phyloP scores from a whole-genome alignment of 2,329 filamentous ascomycete genomes.

The Colletotrichum liriopes region DNA sequence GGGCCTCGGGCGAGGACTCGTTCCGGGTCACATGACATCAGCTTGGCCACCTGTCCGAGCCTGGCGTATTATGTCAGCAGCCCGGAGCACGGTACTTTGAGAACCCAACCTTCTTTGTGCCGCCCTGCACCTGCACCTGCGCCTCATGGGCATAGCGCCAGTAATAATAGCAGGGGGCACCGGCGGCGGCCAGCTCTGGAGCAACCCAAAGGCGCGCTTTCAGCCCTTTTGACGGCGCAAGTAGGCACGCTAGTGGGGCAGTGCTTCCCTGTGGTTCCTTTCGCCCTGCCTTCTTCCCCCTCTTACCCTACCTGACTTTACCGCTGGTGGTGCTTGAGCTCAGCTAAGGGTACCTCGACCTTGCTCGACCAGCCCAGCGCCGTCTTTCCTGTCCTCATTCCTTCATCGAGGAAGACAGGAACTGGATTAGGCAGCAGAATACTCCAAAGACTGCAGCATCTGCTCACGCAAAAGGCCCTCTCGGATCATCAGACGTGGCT shows the following conservation, averaged over 20 bases:
- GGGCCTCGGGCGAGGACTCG: slow-evolving; percentile 16
- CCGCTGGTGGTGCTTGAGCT: slow-evolving; percentile 4
- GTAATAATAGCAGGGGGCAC: slow-evolving; percentile 1
- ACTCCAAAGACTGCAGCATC: slow-evolving; percentile 1
- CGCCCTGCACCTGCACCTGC: slow-evolving; percentile 20
- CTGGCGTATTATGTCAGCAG: slow-evolving; percentile 26
- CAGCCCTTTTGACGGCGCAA: slow-evolving; percentile 22
- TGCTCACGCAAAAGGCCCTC: slow-evolving; percentile 20
- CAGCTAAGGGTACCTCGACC: slow-evolving; percentile 23
- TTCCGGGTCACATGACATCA: slow-evolving; percentile 23
- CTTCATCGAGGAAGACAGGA: slow-evolving; percentile 33
- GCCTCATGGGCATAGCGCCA: slow-evolving; percentile 21
- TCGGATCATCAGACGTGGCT: slow-evolving; percentile 34
- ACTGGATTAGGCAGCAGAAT: slow-evolving; percentile 42
- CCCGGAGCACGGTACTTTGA: slow-evolving; percentile 33
- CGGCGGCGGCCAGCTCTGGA: slow-evolving; percentile 8
- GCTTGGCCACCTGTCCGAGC: background rate
- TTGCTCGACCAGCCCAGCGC: slow-evolving; percentile 27
- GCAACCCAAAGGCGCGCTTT: slow-evolving; percentile 18
- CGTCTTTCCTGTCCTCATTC: slow-evolving; percentile 32
- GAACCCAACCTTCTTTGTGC: slow-evolving; percentile 17
- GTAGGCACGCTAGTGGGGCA: slow-evolving; percentile 35
- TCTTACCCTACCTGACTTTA: slow-evolving; percentile 7
- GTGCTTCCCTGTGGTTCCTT: slow-evolving; percentile 20
- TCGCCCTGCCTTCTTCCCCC: slow-evolving; percentile 1